These are phyloP conservation scores for Exophiala calicioides DNA, from an alignment of 2,329 filamentous ascomycete genomes.

Conservation along the genomic window DNA sequence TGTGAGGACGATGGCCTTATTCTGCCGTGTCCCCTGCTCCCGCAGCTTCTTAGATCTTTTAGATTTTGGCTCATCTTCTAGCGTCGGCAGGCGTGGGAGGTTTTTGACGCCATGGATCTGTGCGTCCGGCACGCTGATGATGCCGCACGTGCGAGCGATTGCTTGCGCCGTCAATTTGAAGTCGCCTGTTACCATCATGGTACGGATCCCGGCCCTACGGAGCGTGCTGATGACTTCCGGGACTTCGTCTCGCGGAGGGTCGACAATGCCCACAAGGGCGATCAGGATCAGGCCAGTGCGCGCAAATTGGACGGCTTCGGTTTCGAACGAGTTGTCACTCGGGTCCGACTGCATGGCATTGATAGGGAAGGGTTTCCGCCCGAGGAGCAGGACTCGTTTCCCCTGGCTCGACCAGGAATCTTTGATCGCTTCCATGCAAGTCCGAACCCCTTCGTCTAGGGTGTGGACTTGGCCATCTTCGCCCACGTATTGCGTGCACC, in stretches of 20 bases:
- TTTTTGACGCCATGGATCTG: slow-evolving; percentile 55
- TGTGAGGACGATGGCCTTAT: slow-evolving; percentile 61
- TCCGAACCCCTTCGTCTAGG: slow-evolving; percentile 50
- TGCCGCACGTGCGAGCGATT: slow-evolving; percentile 71
- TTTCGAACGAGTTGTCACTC: slow-evolving; percentile 56
- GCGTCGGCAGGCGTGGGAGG: slow-evolving; percentile 43
- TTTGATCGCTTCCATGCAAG: slow-evolving; percentile 60
- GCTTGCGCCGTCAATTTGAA: slow-evolving; percentile 73
- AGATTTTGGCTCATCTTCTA: slow-evolving; percentile 23
- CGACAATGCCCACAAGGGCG: slow-evolving; percentile 60
- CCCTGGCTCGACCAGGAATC: slow-evolving; percentile 69
- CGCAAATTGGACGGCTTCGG: slow-evolving; percentile 57
- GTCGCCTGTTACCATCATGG: slow-evolving; percentile 81
- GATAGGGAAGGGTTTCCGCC: slow-evolving; percentile 58
- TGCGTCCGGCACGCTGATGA: slow-evolving; percentile 55
- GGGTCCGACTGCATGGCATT: slow-evolving; percentile 42
- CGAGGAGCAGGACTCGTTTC: slow-evolving; percentile 67
- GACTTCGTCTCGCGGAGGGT: slow-evolving; percentile 62
- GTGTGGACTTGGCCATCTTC: slow-evolving; percentile 55
- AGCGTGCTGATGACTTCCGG: slow-evolving; percentile 62
- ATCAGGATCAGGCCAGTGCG: slow-evolving; percentile 53
- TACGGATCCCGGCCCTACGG: slow-evolving; percentile 69
- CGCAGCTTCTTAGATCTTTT: slow-evolving; percentile 10
- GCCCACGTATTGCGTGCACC: slow-evolving; percentile 61
- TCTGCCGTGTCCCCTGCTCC: slow-evolving; percentile 26